phyloP scores from a whole-genome alignment of 1,284 basidiomycete species.

The Athelia sp. region DNA sequence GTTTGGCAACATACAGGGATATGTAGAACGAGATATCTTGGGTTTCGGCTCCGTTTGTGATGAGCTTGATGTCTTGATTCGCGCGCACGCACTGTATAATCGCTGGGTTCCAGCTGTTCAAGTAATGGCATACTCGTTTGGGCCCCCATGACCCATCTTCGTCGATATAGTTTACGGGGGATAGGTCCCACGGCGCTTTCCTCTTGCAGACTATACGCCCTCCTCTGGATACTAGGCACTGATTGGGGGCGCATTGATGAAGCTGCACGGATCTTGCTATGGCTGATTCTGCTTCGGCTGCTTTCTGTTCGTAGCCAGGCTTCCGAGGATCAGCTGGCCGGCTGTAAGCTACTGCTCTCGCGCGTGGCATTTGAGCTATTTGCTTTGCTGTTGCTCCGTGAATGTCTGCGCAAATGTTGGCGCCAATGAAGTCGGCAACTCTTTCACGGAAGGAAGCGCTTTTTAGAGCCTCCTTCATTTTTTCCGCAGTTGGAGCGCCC shows the following conservation, averaged over 20 bases:
- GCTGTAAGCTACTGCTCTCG: not conserved
- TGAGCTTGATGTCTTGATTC: slow-evolving; percentile 25
- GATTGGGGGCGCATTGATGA: not conserved
- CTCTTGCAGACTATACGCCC: slow-evolving; percentile 24
- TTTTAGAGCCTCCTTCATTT: not conserved
- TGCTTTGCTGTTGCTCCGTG: not conserved
- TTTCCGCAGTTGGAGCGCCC: not conserved
- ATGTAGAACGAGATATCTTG: slow-evolving; percentile 20
- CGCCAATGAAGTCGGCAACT: not conserved
- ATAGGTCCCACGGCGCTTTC: slow-evolving; percentile 24
- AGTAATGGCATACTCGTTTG: slow-evolving; percentile 12
- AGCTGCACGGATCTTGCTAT: not conserved
- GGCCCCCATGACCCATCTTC: slow-evolving; percentile 21
- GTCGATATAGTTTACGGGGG: slow-evolving; percentile 15
- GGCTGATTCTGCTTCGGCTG: not conserved
- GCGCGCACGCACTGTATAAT: slow-evolving; percentile 8
- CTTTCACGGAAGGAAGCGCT: not conserved
- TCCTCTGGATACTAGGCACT: not conserved
- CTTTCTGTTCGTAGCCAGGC: not conserved
- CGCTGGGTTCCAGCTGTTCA: slow-evolving; percentile 20
- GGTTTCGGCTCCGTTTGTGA: slow-evolving; percentile 22
- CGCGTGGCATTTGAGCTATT: not conserved
- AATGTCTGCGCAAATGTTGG: not conserved
- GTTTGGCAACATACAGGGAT: slow-evolving; percentile 22
- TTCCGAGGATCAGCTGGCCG: not conserved